Conservation (phyloP, 208 protist species). For the Leishmania major region DNA sequence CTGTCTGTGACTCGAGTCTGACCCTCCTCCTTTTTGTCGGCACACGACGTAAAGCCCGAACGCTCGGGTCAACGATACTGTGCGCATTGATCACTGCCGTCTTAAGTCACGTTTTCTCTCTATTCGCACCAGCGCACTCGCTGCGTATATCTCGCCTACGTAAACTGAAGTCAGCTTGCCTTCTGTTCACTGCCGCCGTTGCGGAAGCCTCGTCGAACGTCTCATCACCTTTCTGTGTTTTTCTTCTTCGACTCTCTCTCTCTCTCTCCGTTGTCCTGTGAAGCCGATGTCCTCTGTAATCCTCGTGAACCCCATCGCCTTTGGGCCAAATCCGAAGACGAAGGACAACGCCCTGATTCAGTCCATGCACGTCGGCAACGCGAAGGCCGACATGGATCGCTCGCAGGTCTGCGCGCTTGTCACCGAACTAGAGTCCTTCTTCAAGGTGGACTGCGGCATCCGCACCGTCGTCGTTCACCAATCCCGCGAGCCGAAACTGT, state of each 20-base stretch:
- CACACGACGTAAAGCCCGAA: neutral
- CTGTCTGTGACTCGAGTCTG: neutral
- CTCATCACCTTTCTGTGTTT: neutral
- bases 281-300: conserved; percentile 38
- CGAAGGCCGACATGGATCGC: conserved; percentile 39
- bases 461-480: conserved; percentile 30
- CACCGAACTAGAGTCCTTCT: conserved; percentile 22
- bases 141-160: neutral
- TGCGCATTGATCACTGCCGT: neutral
- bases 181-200: neutral
- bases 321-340: conserved; percentile 25
- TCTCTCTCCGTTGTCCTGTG: neutral
- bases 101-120: neutral
- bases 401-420: conserved; percentile 33
- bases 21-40: neutral
- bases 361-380: conserved; percentile 33
- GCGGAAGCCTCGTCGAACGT: neutral
- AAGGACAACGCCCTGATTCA: conserved; percentile 34
- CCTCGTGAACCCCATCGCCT: conserved; percentile 36
- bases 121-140: neutral
- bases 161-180: neutral
- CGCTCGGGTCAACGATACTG: neutral
- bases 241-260: neutral
- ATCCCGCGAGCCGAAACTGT: conserved; percentile 26
- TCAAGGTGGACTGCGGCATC: conserved; percentile 22